A percentile compares a stretch with the other conserved stretches of the same genome.
Conservation (phyloP, 2,329 filamentous ascomycete genomes). For the Sporothrix schenckii region DNA sequence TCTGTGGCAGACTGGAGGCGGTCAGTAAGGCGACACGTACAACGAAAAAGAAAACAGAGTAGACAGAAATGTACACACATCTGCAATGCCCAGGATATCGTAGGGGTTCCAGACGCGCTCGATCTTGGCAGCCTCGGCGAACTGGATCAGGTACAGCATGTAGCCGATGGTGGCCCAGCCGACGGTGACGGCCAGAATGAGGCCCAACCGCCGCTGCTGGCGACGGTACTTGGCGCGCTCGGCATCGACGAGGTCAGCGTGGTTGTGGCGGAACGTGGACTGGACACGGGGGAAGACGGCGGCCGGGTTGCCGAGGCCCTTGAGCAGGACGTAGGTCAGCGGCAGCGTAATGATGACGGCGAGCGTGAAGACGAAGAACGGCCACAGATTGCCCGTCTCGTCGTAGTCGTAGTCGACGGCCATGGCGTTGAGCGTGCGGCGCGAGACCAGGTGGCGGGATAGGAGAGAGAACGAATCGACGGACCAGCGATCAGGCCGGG, state of each 20-base stretch:
- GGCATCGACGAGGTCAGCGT: constrained; percentile 80
- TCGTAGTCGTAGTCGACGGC: constrained; percentile 98
- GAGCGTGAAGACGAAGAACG: constrained; percentile 95
- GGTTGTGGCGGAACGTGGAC: constrained; percentile 76
- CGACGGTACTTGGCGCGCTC: constrained; percentile 86
- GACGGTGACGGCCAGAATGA: constrained; percentile 71
- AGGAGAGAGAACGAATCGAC: no score
- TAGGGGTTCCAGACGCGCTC: constrained; percentile 95
- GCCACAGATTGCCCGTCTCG: constrained; percentile 97
- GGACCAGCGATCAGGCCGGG: background rate
- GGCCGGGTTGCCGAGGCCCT: constrained; percentile 74
- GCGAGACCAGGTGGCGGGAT: background rate
- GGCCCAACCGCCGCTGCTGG: constrained; percentile 85
- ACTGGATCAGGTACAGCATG: constrained; percentile 89
- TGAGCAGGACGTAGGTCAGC: constrained; percentile 84
- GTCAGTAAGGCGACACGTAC: background rate
- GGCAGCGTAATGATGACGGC: constrained; percentile 85
- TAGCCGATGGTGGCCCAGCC: constrained; percentile 85
- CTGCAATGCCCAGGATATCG: constrained; percentile 84
- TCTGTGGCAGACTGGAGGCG: constrained; percentile 70
- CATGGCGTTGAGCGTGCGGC: constrained; percentile 58
- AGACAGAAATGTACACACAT: constrained; percentile 52
- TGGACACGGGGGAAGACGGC: constrained; percentile 81
- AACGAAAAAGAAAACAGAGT: background rate
- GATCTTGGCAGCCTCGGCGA: constrained; percentile 66